Conservation (phyloP, 345 rosid genomes). For the Hibiscus trionum region DNA sequence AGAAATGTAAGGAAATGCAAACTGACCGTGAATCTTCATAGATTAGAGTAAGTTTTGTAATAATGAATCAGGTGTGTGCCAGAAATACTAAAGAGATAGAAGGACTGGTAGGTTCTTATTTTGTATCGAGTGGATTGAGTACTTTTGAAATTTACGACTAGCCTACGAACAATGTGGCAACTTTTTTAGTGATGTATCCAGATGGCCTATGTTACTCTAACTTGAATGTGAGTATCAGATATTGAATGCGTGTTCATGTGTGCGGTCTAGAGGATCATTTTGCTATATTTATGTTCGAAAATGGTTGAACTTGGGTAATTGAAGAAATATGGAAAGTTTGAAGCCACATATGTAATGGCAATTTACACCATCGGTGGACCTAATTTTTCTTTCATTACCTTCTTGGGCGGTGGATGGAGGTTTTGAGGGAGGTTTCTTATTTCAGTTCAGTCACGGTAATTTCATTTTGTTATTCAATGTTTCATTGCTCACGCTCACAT, state of each 20-base stretch:
- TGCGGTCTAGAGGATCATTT: neutral
- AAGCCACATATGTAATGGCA: neutral
- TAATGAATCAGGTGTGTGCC: neutral
- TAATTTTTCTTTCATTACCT: neutral
- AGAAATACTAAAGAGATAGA: neutral
- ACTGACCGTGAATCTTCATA: neutral
- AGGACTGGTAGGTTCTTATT: neutral
- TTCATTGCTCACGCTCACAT: no score
- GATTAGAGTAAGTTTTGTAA: neutral
- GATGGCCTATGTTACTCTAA: neutral
- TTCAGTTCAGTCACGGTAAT: no score
- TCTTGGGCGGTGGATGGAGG: no score
- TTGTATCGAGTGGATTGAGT: neutral
- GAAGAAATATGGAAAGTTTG: neutral
- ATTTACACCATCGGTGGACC: neutral
- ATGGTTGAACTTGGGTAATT: neutral
- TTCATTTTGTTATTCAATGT: no score
- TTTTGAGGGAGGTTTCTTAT: no score
- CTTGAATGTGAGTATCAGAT: neutral
- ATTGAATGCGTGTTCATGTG: neutral
- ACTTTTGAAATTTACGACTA: neutral
- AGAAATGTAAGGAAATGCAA: neutral
- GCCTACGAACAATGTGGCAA: neutral
- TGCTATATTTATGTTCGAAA: neutral
- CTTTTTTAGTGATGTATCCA: neutral